Evolutionary conservation across 2,329 filamentous ascomycete species (phyloP), one percentile per base, ranked within the genome.

Genomic region (Colletotrichum higginsianum): DNA sequence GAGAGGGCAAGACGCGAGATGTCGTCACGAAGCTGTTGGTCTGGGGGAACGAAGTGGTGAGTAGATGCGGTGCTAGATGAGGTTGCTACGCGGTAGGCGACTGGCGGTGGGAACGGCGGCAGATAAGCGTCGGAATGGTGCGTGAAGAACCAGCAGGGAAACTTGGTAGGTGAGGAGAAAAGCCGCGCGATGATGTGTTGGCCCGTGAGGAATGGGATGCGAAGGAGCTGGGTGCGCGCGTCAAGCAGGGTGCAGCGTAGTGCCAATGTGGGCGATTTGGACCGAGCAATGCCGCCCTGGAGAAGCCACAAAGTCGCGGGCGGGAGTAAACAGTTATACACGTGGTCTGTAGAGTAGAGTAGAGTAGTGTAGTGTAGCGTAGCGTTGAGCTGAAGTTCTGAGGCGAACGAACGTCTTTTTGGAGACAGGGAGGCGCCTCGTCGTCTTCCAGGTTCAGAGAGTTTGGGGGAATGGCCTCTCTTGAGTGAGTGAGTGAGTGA

Each of bases 201-300:
- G 30, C 30, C 30, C 30, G 30, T 56, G 38, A n/a, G 21, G 35
- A 26, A 50, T 53, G 40, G 56, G 71, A 57, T 67, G 49, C 67
- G 56, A 50, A 67, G 63, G 30, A 55, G 57, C 18, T 49, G 50
- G 15, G 26, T 57, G 66, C 30, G 64, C 67, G 71, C 71, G 71
- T 72, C 71, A 73, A 71, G 71, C 40, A 60, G 30, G 8, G 30
- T 9, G 30, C 30, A 35, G 30, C 30, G 30, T 35, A 35, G 47
- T 67, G 68, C 68, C 64, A 53, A 57, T 67, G 67, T 67, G 23
- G 56, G 56, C 35, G 63, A 73, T 71, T 72, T 63, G 71, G 71
- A 63, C 71, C 71, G 68, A 73, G 62, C 61, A 73, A 60, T 61
- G 67, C 64, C 40, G 55, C 26, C 67, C 42, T 46, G n/a, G 46